phyloP scores from a whole-genome alignment of 768 basidiomycete genomes.

The Amanita polypyramis region DNA sequence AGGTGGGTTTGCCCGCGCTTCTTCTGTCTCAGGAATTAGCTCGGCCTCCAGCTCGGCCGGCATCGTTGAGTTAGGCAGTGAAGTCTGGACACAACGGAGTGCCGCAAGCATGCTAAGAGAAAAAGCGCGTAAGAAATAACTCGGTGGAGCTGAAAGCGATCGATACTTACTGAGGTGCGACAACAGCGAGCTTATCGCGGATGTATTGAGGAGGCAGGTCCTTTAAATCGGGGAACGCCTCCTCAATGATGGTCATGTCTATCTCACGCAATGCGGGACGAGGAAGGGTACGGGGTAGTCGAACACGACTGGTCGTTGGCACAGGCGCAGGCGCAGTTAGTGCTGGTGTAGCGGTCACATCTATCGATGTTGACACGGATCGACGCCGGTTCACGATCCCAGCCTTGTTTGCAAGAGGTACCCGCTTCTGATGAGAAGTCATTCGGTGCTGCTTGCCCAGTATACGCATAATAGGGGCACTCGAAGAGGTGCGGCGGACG shows the following conservation, averaged over 20 bases:
- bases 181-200: conserved; percentile 11
- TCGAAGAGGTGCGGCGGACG: conserved; percentile 1
- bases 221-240: conserved; percentile 10
- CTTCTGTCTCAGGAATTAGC: conserved; percentile 12
- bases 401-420: conserved; percentile 6
- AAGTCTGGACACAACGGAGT: conserved; percentile 8
- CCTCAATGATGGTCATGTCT: conserved; percentile 5
- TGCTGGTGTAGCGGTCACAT: background rate
- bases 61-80: conserved; percentile 5
- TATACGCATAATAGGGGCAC: conserved; percentile 4
- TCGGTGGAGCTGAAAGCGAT: background rate
- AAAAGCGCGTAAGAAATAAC: background rate
- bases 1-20: conserved; percentile 14
- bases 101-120: conserved; percentile 12
- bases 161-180: conserved; percentile 10
- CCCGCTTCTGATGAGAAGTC: background rate
- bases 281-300: conserved; percentile 13
- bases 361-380: background rate
- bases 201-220: conserved; percentile 13
- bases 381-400: conserved; percentile 2
- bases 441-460: conserved; percentile 3
- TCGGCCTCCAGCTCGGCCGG: conserved; percentile 17
- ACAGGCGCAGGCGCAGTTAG: background rate
- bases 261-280: conserved; percentile 14
- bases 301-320: conserved; percentile 6